Evolutionary conservation across 2,329 filamentous ascomycete species (phyloP), one percentile per base, ranked within the genome.

Genomic region (Rutstroemia sydowiana): DNA sequence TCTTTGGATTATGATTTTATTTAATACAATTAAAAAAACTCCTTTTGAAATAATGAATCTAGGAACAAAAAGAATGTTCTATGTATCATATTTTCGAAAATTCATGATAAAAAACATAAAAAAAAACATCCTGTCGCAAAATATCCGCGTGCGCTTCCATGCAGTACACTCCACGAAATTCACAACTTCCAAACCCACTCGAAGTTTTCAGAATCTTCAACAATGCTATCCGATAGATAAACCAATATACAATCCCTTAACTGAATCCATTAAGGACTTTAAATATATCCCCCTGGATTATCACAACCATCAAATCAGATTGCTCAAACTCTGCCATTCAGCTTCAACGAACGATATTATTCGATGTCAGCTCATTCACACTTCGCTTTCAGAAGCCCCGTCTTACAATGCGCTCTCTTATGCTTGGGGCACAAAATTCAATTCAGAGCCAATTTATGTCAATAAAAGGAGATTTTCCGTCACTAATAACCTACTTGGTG

Each of bases 321-420:
- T 57, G 11, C 51, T 61, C 14, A 50, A 51, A 16, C 14, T 59
- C 26, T 18, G 43, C 28, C 54, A 56, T 10, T 40, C 51, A 10
- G 14, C 37, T 23, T 46, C 55, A 36, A 34, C 39, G 13, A 39
- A 44, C 3, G 48, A 41, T 20, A 39, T 32, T 9, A 42, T 60
- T 30, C 28, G 45, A 9, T 58, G 57, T 45, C 46, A 48, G 18
- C 40, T 62, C 4, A 55, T 62, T 23, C 55, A 57, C 46, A 57
- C 57, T 28, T 51, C 47, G 16, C 52, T 62, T 7, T 41, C 54
- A 2, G 23, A 47, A 21, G 59, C 61, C 16, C 59, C 59, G 6
- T 53, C 52, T 13, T 62, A 64, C 36, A 41, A 51, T 23, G 59
- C 61, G 10, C 59, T 64, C 16, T 63, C 61, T 5, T 64, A 63